A percentile compares a stretch with the other conserved stretches of the same genome.
phyloP scores from a whole-genome alignment of 2,329 filamentous ascomycete species.

The Scedosporium minutisporum region DNA sequence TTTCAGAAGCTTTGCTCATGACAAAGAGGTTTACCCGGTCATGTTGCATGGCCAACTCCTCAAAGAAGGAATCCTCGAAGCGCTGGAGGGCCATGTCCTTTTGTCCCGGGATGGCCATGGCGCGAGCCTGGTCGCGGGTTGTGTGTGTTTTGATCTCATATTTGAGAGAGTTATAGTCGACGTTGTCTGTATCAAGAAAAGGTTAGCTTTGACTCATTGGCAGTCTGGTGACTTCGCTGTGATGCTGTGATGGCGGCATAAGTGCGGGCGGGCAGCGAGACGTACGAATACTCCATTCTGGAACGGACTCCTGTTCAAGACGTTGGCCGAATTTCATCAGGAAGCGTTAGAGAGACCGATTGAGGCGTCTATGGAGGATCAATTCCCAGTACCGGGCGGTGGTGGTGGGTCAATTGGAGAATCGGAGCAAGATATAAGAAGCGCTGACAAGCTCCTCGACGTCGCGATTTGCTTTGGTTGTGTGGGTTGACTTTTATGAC shows the following conservation, averaged over 20 bases:
- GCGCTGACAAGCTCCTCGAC: too few relatives aligned
- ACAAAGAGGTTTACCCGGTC: constrained; percentile 71
- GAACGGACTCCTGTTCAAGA: constrained; percentile 65
- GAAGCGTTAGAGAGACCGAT: neutral
- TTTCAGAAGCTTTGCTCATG: constrained; percentile 69
- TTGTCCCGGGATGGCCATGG: constrained; percentile 66
- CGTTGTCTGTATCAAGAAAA: constrained; percentile 50
- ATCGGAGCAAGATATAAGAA: neutral
- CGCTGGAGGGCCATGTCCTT: constrained; percentile 45
- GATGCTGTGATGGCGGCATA: neutral
- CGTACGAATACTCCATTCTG: constrained; percentile 70
- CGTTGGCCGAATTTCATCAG: constrained; percentile 69
- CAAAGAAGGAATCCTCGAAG: constrained; percentile 65
- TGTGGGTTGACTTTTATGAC: too few relatives aligned
- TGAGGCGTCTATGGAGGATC: neutral
- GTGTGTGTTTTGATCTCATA: constrained; percentile 75
- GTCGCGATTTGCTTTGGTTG: too few relatives aligned
- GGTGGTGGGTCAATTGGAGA: neutral
- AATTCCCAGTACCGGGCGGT: too few relatives aligned
- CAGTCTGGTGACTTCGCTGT: neutral
- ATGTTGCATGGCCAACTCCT: constrained; percentile 64
- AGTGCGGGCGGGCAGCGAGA: constrained; percentile 10
- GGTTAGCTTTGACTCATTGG: neutral
- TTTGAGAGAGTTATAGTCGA: constrained; percentile 84
- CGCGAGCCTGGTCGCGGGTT: constrained; percentile 56